Base-by-base conservation (phyloP, 331 rosid genomes). In the Quercus lobata region DNA sequence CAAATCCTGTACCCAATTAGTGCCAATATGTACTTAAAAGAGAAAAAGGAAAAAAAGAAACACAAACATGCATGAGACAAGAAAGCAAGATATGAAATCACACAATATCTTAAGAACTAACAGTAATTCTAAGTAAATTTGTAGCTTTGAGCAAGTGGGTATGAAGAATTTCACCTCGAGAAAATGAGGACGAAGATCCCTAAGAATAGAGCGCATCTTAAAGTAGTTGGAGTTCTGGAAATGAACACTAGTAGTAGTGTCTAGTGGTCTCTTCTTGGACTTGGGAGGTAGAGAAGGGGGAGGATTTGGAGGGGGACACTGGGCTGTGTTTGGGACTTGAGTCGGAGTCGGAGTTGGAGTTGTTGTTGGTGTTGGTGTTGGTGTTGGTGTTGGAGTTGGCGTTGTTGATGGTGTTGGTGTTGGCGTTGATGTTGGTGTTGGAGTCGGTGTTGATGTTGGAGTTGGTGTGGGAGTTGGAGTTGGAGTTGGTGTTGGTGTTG, bases 141-240 rank as follows among this genome's bases (percentile, higher is more conserved):
- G 35, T 37, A 5, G 57, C 2, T 5, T 81, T 70, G 68, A 58
- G 14, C 70, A 11, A 65, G 69, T 24, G 75, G 75, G 56, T 16
- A 4, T 49, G 5, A 49, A 15, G 34, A 65, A 15, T 2, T 2
- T 3, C 78, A 93, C 97, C 97, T 92, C 80, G 53, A 92, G 49
- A 44, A 92, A 88, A 76, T 77, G 89, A 72, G 97, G 97, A 30
- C 98, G 97, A 76, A 94, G 89, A 75, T 91, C 95, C 53, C 78
- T 88, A 82, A 91, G 70, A 60, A 92, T 34, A 4, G 90, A 84
- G 7, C 97, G 97, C 66, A 94, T 70, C 86, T 92, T 94, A 81
- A 80, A 78, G 82, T 56, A 78, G 62, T 65, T 82, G 76, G 92
- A 83, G 62, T 82, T 77, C 49, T 49, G 83, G 71, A 61, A 4